These are phyloP conservation scores for Ustilaginoidea virens DNA, from an alignment of 2,329 filamentous ascomycete genomes.

Conservation along the genomic window DNA sequence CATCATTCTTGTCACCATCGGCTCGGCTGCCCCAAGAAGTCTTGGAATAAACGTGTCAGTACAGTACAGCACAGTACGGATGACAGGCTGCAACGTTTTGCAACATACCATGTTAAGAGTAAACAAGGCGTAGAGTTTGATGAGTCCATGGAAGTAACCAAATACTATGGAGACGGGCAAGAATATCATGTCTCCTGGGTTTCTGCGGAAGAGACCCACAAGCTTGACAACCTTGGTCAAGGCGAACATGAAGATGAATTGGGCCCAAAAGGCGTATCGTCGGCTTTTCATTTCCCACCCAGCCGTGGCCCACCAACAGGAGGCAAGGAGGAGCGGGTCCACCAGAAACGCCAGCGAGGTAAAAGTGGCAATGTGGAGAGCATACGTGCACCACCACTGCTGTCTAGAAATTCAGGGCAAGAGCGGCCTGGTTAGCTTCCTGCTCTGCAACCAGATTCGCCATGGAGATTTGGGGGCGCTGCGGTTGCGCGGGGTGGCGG, in stretches of 20 bases:
- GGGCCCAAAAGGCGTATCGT: slow-evolving; percentile 39
- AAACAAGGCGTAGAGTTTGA: slow-evolving; percentile 77
- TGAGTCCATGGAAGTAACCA: slow-evolving; percentile 81
- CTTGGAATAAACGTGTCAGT: slow-evolving; percentile 28
- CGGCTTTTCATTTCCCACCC: slow-evolving; percentile 40
- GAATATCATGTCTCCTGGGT: slow-evolving; percentile 66
- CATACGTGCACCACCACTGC: slow-evolving; percentile 87
- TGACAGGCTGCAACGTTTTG: slow-evolving; percentile 2
- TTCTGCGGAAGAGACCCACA: slow-evolving; percentile 68
- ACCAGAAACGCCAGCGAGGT: slow-evolving; percentile 72
- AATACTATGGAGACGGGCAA: slow-evolving; percentile 79
- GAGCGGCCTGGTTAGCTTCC: too few relatives aligned
- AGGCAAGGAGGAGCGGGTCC: slow-evolving; percentile 57
- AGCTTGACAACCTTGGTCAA: slow-evolving; percentile 89
- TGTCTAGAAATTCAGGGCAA: slow-evolving; percentile 37
- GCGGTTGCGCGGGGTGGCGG: too few relatives aligned
- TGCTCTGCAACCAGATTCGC: too few relatives aligned
- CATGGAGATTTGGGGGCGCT: too few relatives aligned
- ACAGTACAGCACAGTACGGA: too few relatives aligned
- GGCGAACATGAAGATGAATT: slow-evolving; percentile 59
- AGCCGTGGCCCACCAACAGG: slow-evolving; percentile 53
- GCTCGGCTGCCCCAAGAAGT: slow-evolving; percentile 92
- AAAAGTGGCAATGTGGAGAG: slow-evolving; percentile 81
- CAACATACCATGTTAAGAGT: slow-evolving; percentile 68
- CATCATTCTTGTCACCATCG: slow-evolving; percentile 75